A percentile compares a stretch with the other conserved stretches of the same genome.
These are phyloP conservation scores for Carallia brachiata DNA, from an alignment of 345 rosid species.

Conservation along the genomic window DNA sequence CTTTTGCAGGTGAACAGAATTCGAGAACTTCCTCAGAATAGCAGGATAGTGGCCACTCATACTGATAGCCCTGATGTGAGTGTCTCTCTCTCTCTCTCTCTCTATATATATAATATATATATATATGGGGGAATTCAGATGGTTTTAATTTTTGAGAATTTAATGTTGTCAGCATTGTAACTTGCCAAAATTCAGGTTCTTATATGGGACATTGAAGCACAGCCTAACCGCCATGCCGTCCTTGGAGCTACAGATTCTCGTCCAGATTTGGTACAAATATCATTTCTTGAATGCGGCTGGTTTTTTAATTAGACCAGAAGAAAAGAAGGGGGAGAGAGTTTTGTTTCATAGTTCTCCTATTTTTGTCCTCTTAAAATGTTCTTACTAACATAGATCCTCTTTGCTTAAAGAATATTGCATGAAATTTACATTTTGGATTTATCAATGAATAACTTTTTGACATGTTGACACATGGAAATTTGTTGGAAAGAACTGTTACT, in stretches of 20 bases:
- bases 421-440: no score
- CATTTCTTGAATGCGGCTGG: background rate
- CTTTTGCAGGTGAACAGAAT: conserved; percentile 88
- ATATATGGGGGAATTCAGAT: background rate
- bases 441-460: no score
- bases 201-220: conserved; percentile 98
- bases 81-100: background rate
- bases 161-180: conserved; percentile 2
- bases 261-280: conserved; percentile 76
- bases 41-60: conserved; percentile 95
- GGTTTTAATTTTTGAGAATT: background rate
- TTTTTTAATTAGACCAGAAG: background rate
- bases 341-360: no score
- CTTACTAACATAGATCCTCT: no score
- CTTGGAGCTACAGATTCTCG: conserved; percentile 91
- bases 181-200: conserved; percentile 63
- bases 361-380: no score
- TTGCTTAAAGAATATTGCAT: no score
- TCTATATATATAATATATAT: no score
- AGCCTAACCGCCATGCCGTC: conserved; percentile 98
- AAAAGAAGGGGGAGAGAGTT: no score
- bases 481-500: no score
- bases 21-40: conserved; percentile 92
- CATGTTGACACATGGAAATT: no score
- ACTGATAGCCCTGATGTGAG: conserved; percentile 99